Evolutionary conservation across 352 stramenopile species (phyloP), one percentile per base, ranked within the genome.

Genomic region (Phytopythium mirpurense): DNA sequence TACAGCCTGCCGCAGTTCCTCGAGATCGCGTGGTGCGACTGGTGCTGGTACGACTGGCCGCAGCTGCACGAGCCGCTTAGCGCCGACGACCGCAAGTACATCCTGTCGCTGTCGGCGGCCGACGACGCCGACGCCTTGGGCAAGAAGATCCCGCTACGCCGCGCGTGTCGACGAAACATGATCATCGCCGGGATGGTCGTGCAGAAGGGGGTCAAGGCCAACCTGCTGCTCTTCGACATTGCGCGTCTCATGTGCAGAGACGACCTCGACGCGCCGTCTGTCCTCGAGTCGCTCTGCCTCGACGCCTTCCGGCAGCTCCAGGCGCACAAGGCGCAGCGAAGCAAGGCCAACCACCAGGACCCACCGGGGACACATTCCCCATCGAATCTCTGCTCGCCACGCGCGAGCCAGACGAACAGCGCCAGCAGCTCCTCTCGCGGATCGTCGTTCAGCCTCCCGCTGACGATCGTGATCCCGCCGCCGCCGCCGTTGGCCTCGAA

Each of bases 11-110:
- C 96, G 19, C 92, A 98, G 56, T 90, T 92, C 36, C 65, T 98
- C 16, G 93, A 99, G 63, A 97, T 99, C 26, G 96, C 86, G 21
- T 98, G 96, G 92, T 98, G 96, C 62, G 95, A 98, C 68, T 99
- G 96, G 97, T 98, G 95, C 61, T 99, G 97, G 97, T 94, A 98
- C 50, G 95, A 98, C 65, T 99, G 95, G 94, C 91, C 93, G 10
- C 96, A 99, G 65, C 72, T 94, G 27, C 60, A 76, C 31, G 52
- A 96, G 34, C 76, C 82, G 10, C 57, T 93, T 34, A 90, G 78
- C 24, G 56, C 63, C 8, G 68, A 76, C 12, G 77, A 93, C 27
- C 68, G 70, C 18, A 54, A 70, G 27, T 93, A 93, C 51, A 65
- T 91, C 35, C 51, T 92, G 9, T 74, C 57, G 14, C 54, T 92